A percentile compares a stretch with the other conserved stretches of the same genome.
Evolutionary conservation across 73 alveolate genomes (phyloP).

Genomic region (Tetrahymena malaccensis): DNA sequence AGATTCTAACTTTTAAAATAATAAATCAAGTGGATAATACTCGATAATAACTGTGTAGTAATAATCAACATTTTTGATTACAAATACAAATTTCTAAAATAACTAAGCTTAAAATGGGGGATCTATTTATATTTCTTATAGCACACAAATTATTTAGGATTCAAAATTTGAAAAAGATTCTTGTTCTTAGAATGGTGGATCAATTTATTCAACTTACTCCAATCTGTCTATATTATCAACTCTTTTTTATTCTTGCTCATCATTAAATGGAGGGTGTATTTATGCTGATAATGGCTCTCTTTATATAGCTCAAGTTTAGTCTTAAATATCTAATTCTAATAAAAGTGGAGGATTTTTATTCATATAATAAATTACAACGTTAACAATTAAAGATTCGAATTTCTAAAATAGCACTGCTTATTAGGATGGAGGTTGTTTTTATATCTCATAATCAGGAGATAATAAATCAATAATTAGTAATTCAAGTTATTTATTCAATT

Average conservation of each 20-base stretch:
- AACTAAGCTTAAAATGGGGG: background rate
- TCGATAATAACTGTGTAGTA: background rate
- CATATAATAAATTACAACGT: background rate
- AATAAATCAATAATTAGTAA: background rate
- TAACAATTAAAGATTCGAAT: background rate
- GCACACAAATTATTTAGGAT: background rate
- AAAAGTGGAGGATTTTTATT: too few species aligned
- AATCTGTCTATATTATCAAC: too few species aligned
- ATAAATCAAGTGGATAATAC: background rate
- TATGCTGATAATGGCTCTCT: too few species aligned
- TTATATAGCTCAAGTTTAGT: too few species aligned
- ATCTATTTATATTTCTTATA: background rate
- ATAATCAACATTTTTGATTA: background rate
- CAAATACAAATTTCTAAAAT: background rate
- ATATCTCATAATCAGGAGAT: background rate
- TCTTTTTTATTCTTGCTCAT: too few species aligned
- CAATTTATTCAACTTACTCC: too few species aligned
- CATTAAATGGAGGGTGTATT: too few species aligned
- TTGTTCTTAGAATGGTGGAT: too few species aligned
- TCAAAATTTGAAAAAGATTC: background rate
- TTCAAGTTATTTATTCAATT: too few species aligned
- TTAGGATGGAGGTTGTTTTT: background rate
- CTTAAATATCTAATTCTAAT: too few species aligned
- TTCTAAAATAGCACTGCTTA: background rate
- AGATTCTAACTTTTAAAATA: background rate